phyloP scores from a whole-genome alignment of 805 yeast species.

The Kodamaea hsintzibuensis region DNA sequence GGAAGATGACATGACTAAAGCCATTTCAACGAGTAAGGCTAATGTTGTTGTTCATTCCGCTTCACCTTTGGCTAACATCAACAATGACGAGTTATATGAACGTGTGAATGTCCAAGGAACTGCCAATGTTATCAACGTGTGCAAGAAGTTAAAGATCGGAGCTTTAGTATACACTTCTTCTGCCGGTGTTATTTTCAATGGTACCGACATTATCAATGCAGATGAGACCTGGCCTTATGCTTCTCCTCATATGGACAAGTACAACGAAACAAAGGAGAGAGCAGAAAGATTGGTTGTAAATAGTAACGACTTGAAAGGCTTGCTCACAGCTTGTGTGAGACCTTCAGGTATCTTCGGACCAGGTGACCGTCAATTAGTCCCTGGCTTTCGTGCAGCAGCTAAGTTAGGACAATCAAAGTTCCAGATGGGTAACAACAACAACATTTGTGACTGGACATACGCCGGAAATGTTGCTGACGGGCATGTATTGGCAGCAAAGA shows the following conservation, averaged over 20 bases:
- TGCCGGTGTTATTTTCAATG: constrained; percentile 96
- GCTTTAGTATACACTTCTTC: constrained; percentile 93
- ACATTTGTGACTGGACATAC: constrained; percentile 94
- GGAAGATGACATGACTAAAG: constrained; percentile 61
- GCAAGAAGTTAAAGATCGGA: constrained; percentile 50
- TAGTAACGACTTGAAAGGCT: constrained; percentile 59
- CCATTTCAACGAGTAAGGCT: constrained; percentile 60
- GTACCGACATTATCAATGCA: constrained; percentile 88
- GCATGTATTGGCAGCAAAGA: constrained; percentile 88
- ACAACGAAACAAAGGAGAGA: constrained; percentile 89
- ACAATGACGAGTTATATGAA: constrained; percentile 73
- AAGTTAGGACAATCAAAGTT: constrained; percentile 83
- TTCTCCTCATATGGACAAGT: constrained; percentile 89
- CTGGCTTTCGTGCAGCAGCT: constrained; percentile 84
- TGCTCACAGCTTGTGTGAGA: constrained; percentile 82
- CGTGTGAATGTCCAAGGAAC: constrained; percentile 94
- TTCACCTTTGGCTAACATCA: constrained; percentile 88
- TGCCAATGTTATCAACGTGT: constrained; percentile 63
- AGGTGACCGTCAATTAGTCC: constrained; percentile 95
- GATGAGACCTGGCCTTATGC: constrained; percentile 96
- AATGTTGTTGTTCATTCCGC: constrained; percentile 91
- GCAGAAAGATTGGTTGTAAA: constrained; percentile 83
- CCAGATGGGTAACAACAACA: constrained; percentile 93
- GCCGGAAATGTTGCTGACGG: constrained; percentile 99
- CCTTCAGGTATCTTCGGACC: constrained; percentile 99